Percentiles rank a stretch among this genome's conserved stretches.
These are phyloP conservation scores for Pleurotus pulmonarius DNA, from an alignment of 768 basidiomycete species.

Conservation along the genomic window DNA sequence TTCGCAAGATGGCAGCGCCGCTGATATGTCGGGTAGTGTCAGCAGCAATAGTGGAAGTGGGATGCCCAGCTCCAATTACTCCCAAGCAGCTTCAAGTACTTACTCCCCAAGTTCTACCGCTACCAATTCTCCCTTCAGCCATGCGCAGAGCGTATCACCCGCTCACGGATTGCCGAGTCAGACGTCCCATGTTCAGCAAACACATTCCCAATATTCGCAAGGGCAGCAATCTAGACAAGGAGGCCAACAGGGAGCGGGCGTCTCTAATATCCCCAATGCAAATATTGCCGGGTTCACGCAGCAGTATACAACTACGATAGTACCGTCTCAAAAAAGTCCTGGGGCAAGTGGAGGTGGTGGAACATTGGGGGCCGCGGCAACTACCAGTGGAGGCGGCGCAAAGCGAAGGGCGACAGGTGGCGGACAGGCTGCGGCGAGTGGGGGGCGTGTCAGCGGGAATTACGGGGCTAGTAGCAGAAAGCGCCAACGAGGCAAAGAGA, in stretches of 20 bases:
- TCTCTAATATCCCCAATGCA: background rate
- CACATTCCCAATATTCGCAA: background rate
- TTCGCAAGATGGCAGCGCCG: background rate
- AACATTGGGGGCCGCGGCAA: background rate
- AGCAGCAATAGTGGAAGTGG: background rate
- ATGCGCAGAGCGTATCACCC: conserved; percentile 3
- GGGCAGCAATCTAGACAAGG: background rate
- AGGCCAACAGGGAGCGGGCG: background rate
- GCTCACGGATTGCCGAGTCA: background rate
- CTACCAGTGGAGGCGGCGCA: background rate
- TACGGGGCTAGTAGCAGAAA: background rate
- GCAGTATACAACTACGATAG: background rate
- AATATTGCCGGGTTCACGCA: background rate
- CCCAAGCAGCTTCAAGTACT: background rate
- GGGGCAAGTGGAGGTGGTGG: background rate
- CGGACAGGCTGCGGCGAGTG: background rate
- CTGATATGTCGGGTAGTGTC: background rate
- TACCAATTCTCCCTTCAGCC: background rate
- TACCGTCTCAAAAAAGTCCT: background rate
- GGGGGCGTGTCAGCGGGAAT: background rate
- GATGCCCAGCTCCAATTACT: background rate
- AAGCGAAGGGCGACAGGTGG: background rate
- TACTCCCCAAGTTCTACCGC: conserved; percentile 6
- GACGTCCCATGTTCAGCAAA: background rate
- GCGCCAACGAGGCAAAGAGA: background rate